These are phyloP conservation scores for Melianthus villosus DNA, from an alignment of 441 rosid genomes.

Conservation along the genomic window DNA sequence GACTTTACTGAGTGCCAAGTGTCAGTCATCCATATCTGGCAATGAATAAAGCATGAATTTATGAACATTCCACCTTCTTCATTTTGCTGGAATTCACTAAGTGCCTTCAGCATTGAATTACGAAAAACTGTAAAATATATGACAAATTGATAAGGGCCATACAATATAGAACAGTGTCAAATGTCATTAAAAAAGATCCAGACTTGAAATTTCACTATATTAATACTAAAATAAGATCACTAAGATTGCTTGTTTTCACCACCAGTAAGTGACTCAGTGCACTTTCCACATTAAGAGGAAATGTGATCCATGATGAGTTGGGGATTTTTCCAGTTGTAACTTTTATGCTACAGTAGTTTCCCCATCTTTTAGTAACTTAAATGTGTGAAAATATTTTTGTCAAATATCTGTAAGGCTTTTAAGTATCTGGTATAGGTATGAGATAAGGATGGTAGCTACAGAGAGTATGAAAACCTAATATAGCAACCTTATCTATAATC, in stretches of 20 bases:
- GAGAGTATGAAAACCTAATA: too few relatives aligned
- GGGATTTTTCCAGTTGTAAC: neutral
- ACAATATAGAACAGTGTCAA: slow-evolving; percentile 2
- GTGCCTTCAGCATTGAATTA: slow-evolving; percentile 38
- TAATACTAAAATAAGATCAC: neutral
- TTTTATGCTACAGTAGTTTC: neutral
- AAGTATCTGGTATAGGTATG: neutral
- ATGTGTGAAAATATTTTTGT: neutral
- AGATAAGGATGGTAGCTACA: too few relatives aligned
- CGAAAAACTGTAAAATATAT: slow-evolving; percentile 37
- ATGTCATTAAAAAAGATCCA: neutral
- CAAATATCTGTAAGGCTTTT: too few relatives aligned
- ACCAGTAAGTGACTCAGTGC: neutral
- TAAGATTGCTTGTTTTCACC: neutral
- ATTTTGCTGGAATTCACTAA: slow-evolving; percentile 30
- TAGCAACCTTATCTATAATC: too few relatives aligned
- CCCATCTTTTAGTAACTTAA: neutral
- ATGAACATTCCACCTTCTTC: slow-evolving; percentile 47
- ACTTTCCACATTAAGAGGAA: neutral
- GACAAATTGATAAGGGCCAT: neutral
- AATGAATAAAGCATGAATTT: slow-evolving; percentile 71
- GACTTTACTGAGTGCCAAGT: slow-evolving; percentile 70
- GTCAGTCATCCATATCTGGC: slow-evolving; percentile 42
- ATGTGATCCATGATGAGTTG: neutral
- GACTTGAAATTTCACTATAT: neutral